A percentile compares a stretch with the other conserved stretches of the same genome.
These are phyloP conservation scores for Phyllosticta citrichinensis DNA, from an alignment of 2,329 filamentous ascomycete genomes.

Conservation along the genomic window DNA sequence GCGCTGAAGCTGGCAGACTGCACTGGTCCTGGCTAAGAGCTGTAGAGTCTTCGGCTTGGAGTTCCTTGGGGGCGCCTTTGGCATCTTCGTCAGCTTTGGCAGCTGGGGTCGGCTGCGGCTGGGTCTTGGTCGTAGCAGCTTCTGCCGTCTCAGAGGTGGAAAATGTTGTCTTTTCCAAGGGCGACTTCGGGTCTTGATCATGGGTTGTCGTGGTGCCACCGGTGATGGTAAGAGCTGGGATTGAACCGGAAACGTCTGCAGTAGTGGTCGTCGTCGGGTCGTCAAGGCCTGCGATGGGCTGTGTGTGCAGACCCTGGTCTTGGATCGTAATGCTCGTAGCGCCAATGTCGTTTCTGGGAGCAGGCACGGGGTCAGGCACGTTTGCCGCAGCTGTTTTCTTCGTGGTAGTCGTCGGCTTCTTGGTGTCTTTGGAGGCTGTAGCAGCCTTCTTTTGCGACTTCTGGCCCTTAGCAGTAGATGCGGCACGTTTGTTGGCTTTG, in stretches of 20 bases:
- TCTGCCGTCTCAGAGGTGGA: not conserved
- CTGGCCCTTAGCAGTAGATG: not conserved
- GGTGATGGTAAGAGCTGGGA: not conserved
- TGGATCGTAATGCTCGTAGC: not conserved
- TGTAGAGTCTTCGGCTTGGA: not conserved
- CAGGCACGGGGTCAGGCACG: not conserved
- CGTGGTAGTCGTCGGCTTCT: not conserved
- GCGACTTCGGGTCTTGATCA: not conserved
- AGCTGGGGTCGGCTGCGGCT: not conserved
- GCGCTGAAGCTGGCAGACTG: not conserved
- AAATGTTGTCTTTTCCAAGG: not conserved
- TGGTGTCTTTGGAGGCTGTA: not conserved
- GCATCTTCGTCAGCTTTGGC: not conserved
- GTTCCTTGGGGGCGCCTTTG: not conserved
- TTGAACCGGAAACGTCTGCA: not conserved
- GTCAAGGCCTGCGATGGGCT: not conserved
- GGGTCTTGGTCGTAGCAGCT: not conserved
- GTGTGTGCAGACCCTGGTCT: not conserved
- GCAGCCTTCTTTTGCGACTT: not conserved
- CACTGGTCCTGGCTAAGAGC: not conserved
- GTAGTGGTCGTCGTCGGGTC: not conserved
- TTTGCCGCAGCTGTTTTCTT: not conserved
- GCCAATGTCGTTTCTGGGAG: not conserved
- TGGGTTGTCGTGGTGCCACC: not conserved
- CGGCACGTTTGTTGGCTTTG: not conserved